phyloP scores from a whole-genome alignment of 164 flowering plant genomes.

The Annona squamosa region DNA sequence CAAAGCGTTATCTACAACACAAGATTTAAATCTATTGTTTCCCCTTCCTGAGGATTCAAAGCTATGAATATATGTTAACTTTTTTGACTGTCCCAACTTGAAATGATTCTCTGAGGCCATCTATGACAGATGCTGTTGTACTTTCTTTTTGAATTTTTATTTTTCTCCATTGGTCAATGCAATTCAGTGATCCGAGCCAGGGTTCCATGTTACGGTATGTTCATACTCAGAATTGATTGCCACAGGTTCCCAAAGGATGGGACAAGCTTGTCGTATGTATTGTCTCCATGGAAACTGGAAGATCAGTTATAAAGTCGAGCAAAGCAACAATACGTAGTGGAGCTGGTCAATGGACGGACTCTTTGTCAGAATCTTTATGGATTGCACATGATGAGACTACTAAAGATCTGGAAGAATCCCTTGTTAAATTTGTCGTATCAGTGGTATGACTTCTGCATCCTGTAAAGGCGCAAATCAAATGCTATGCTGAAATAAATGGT shows the following conservation, averaged over 20 bases:
- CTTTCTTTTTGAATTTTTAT: background rate
- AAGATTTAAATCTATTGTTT: too few relatives aligned
- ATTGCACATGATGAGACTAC: constrained; percentile 32
- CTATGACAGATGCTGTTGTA: background rate
- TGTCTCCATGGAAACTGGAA: constrained; percentile 44
- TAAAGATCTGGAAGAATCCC: constrained; percentile 32
- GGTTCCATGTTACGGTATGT: background rate
- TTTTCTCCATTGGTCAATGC: background rate
- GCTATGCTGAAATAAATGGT: background rate
- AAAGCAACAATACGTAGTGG: constrained; percentile 46
- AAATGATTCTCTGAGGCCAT: too few relatives aligned
- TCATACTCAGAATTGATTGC: background rate
- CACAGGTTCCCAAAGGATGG: constrained; percentile 70
- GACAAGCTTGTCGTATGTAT: constrained; percentile 51
- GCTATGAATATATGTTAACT: too few relatives aligned
- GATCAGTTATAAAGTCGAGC: constrained; percentile 36
- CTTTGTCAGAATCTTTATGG: constrained; percentile 50
- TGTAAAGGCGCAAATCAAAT: too few relatives aligned
- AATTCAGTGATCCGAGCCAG: background rate
- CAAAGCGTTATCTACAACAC: too few relatives aligned
- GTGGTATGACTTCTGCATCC: constrained; percentile 25
- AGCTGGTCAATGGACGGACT: constrained; percentile 52
- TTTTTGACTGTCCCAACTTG: too few relatives aligned
- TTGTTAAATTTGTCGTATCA: constrained; percentile 40
- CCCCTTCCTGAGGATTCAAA: too few relatives aligned